Evolutionary conservation across 495 filamentous ascomycete species (phyloP).

Genomic region (Neurospora tetraspora): DNA sequence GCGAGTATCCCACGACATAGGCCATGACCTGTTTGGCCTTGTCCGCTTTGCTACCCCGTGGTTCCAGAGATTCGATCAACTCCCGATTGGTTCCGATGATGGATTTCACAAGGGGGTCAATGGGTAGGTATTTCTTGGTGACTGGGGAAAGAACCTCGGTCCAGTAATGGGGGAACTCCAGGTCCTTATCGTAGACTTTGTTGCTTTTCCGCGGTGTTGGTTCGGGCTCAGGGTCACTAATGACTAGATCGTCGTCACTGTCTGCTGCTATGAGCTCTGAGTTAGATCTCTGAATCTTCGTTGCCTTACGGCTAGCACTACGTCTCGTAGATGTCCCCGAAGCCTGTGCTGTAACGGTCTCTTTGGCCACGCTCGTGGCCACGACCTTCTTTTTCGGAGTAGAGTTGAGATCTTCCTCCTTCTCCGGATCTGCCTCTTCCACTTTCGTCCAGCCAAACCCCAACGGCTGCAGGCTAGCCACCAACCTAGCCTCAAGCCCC

Average conservation of each 20-base stretch:
- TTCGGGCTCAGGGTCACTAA: constrained; percentile 21
- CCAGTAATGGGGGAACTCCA: constrained; percentile 87
- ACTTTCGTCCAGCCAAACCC: constrained; percentile 87
- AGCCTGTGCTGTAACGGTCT: constrained; percentile 9
- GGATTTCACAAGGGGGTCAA: constrained; percentile 65
- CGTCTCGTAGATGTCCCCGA: constrained; percentile 16
- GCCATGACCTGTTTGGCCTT: constrained; percentile 82
- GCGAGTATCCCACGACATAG: constrained; percentile 80
- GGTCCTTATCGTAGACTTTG: constrained; percentile 51
- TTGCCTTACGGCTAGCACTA: constrained; percentile 38
- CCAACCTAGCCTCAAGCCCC: constrained; percentile 67
- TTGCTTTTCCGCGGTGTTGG: constrained; percentile 10
- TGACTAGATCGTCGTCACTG: constrained; percentile 32
- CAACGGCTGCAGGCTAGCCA: constrained; percentile 75
- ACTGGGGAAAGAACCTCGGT: constrained; percentile 75
- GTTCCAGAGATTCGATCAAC: constrained; percentile 66
- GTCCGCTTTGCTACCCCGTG: constrained; percentile 69
- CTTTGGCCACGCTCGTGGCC: constrained; percentile 2
- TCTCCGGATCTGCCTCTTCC: constrained; percentile 54
- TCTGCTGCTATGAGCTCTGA: constrained; percentile 28
- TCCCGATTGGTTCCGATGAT: constrained; percentile 58
- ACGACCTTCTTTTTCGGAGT: constrained; percentile 11
- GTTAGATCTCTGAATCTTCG: constrained; percentile 14
- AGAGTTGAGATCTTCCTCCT: constrained; percentile 12
- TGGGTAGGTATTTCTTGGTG: constrained; percentile 64